Evolutionary conservation across 129 eudicot species (phyloP).

Genomic region (Flaveria bidentis): DNA sequence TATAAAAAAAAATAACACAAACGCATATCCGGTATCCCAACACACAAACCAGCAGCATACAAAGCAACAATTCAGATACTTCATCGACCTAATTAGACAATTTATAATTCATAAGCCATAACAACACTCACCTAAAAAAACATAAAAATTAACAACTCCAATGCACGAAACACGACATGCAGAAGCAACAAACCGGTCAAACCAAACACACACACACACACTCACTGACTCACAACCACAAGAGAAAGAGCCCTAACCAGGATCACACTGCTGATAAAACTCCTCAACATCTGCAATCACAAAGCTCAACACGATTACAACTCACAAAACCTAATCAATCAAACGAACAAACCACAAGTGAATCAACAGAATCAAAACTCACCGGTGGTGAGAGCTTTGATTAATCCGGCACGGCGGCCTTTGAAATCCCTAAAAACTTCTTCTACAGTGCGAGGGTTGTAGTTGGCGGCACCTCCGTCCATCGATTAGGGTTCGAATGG

Average conservation of each 20-base stretch:
- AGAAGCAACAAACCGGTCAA: neutral
- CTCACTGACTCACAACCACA: neutral
- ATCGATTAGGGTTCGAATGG: neutral
- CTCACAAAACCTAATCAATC: neutral
- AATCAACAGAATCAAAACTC: neutral
- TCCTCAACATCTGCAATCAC: conserved; percentile 62
- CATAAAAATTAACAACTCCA: neutral
- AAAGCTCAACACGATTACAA: neutral
- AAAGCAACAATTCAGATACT: neutral
- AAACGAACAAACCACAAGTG: neutral
- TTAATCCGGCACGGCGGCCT: conserved; percentile 65
- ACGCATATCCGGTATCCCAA: neutral
- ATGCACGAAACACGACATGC: conserved; percentile 25
- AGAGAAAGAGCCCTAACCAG: conserved; percentile 46
- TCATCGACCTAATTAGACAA: neutral
- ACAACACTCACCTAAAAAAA: conserved; percentile 4
- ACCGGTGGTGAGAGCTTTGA: conserved; percentile 88
- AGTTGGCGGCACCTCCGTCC: conserved; percentile 47
- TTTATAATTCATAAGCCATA: neutral
- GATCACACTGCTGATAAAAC: conserved; percentile 76
- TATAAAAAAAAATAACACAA: neutral
- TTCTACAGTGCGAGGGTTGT: conserved; percentile 74
- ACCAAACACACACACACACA: neutral
- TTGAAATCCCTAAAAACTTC: conserved; percentile 84
- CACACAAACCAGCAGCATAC: neutral